Evolutionary conservation across 345 rosid species (phyloP).

Genomic region (Salix viminalis): DNA sequence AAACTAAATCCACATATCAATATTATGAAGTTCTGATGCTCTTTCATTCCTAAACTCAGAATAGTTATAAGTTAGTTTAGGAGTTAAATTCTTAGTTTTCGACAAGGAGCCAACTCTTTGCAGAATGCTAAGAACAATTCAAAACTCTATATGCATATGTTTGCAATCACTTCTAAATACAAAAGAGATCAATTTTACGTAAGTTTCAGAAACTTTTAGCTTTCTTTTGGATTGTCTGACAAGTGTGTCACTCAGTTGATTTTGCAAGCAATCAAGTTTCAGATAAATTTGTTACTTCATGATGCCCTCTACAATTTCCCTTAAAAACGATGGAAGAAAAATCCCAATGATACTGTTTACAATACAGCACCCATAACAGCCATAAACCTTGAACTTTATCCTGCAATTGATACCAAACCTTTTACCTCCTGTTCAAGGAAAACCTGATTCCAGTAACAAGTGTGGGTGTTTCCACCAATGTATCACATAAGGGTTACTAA

Average conservation of each 20-base stretch:
- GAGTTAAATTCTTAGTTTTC: no score
- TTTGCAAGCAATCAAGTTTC: neutral
- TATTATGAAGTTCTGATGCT: no score
- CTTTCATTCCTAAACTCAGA: no score
- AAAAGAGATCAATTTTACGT: no score
- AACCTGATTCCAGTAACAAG: neutral
- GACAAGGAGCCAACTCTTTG: neutral
- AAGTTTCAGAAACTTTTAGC: no score
- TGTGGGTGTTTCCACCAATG: neutral
- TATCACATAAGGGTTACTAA: neutral
- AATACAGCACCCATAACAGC: neutral
- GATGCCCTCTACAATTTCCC: neutral
- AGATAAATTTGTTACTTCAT: neutral
- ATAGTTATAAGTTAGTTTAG: no score
- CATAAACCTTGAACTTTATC: neutral
- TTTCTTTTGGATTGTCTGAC: no score
- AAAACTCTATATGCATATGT: neutral
- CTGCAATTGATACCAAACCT: neutral
- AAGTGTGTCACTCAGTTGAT: no score
- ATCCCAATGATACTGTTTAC: neutral
- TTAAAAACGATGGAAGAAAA: neutral
- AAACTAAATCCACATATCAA: no score
- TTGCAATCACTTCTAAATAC: no score
- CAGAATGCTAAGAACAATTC: neutral
- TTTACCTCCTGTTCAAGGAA: neutral